Percentiles rank a stretch among this genome's conserved stretches.
These are phyloP conservation scores for Xylaria multiplex DNA, from an alignment of 2,329 filamentous ascomycete species.

Conservation along the genomic window DNA sequence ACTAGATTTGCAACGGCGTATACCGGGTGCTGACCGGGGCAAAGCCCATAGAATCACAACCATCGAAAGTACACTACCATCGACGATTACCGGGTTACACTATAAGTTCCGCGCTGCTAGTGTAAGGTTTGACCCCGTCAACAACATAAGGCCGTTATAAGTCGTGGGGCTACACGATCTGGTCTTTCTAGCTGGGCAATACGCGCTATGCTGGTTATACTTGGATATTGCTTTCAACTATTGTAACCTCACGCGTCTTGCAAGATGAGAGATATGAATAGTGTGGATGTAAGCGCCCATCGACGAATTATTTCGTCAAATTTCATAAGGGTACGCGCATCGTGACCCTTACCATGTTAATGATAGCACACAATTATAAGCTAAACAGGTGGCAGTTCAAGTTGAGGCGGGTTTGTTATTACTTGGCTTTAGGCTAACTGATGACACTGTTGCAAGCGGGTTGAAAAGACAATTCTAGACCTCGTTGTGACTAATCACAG, in stretches of 20 bases:
- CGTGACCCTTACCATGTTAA: not conserved
- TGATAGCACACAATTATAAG: not conserved
- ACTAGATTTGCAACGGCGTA: not conserved
- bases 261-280: not conserved
- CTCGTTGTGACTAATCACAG: not conserved
- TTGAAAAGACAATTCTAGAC: constrained; percentile 1
- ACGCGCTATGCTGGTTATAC: no score
- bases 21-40: not conserved
- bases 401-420: not conserved
- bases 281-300: not conserved
- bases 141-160: not conserved
- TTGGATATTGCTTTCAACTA: not conserved
- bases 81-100: constrained; percentile 8
- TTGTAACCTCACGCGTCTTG: not conserved
- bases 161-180: not conserved
- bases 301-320: not conserved
- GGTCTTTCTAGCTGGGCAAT: not conserved
- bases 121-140: constrained; percentile 1
- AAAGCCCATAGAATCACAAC: constrained; percentile 2
- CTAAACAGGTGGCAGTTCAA: not conserved
- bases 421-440: not conserved
- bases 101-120: constrained; percentile 9
- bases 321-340: not conserved
- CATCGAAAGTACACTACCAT: not conserved
- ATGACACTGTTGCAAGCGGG: not conserved